phyloP scores from a whole-genome alignment of 768 basidiomycete species.

The Boletus subparvulus region DNA sequence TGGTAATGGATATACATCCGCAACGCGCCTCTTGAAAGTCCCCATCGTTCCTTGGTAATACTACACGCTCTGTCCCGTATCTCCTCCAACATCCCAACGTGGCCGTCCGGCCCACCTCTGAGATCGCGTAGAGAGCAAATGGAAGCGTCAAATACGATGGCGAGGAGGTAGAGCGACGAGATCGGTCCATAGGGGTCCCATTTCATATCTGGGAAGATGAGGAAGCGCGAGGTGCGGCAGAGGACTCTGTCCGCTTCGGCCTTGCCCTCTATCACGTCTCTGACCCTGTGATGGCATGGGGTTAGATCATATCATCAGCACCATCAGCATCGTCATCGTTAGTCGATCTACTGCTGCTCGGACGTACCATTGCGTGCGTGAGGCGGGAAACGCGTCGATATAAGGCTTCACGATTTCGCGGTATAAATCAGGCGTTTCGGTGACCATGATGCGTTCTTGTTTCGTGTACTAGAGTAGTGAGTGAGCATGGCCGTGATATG shows the following conservation, averaged over 20 bases:
- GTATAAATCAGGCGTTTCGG: constrained; percentile 83
- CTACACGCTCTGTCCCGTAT: constrained; percentile 58
- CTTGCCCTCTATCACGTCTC: constrained; percentile 73
- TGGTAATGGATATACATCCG: constrained; percentile 93
- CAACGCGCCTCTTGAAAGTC: constrained; percentile 57
- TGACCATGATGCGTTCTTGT: constrained; percentile 70
- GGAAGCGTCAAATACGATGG: constrained; percentile 59
- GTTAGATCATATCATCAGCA: too few relatives aligned
- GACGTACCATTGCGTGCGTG: constrained; percentile 76
- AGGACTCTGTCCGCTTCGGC: constrained; percentile 77
- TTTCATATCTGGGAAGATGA: constrained; percentile 95
- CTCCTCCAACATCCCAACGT: constrained; percentile 64
- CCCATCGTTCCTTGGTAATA: constrained; percentile 64
- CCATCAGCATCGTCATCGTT: neutral
- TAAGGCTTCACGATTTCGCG: constrained; percentile 69
- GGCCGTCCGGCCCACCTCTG: constrained; percentile 39
- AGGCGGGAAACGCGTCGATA: constrained; percentile 69
- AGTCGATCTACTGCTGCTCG: neutral
- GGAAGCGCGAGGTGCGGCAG: constrained; percentile 58
- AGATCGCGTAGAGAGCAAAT: constrained; percentile 81
- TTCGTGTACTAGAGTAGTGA: constrained; percentile 60
- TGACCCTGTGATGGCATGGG: constrained; percentile 58
- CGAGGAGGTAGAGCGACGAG: constrained; percentile 80
- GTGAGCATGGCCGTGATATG: neutral
- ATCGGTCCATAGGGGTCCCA: constrained; percentile 78